Conservation (phyloP, 2,329 filamentous ascomycete species). For the Xylaria sp. region DNA sequence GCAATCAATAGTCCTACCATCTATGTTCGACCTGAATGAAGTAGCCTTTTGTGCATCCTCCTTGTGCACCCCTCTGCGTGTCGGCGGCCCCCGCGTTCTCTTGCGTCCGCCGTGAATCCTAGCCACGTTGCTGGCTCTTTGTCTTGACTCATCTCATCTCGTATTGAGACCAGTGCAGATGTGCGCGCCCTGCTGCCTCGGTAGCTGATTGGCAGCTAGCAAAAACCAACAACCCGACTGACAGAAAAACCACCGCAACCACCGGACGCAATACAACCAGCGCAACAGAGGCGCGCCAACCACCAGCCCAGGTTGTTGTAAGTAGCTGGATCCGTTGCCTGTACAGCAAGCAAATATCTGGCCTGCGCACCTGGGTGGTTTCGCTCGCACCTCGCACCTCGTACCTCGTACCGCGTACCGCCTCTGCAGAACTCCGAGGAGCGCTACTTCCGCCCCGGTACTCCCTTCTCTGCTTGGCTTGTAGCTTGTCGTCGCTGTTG, state of each 20-base stretch:
- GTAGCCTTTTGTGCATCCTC: neutral
- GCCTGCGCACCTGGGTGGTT: too few species aligned
- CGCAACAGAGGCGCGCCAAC: conserved; percentile 1
- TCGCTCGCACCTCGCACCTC: too few species aligned
- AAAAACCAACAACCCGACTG: neutral
- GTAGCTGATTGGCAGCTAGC: conserved; percentile 21
- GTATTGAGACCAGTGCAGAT: conserved; percentile 24
- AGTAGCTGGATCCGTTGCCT: neutral
- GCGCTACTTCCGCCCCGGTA: neutral
- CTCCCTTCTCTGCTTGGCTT: too few species aligned
- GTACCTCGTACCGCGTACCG: too few species aligned
- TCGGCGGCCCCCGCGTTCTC: conserved; percentile 9
- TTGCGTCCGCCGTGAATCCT: conserved; percentile 6
- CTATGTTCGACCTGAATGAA: neutral
- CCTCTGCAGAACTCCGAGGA: neutral
- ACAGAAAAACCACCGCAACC: neutral
- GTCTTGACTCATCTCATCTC: conserved; percentile 15
- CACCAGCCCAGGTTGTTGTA: neutral
- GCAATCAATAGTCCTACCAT: neutral
- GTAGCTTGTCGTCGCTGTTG: neutral
- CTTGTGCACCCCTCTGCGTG: neutral
- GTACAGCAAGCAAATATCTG: neutral
- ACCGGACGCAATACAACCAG: conserved; percentile 14
- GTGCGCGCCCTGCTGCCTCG: conserved; percentile 9
- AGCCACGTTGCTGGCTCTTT: conserved; percentile 24